Evolutionary conservation across 2,329 filamentous ascomycete genomes (phyloP), one percentile per base, ranked within the genome.

Genomic region (Colletotrichum sp.): DNA sequence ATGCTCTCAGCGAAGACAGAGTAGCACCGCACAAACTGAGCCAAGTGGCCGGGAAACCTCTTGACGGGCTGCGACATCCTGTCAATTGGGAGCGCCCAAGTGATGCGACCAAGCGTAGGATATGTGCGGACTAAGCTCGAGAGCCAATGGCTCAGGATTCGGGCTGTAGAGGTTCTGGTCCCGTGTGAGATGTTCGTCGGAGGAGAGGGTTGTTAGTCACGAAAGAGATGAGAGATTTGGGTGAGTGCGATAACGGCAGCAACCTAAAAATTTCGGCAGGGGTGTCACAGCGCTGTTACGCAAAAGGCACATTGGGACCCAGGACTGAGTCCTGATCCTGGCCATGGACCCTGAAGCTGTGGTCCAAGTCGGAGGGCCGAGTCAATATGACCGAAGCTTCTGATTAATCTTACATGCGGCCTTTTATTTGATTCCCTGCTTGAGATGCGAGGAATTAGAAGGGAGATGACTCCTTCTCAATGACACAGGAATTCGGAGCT

Each of bases 1-100:
- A 98, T 88, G 39, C 89, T 87, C 79, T 89, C 88, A 68, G 89
- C 86, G 4, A 91, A 90, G 21, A 91, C 92, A 65, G 92, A 91
- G 81, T 94, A 94, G 78, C 83, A 82, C 74, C 91, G 89, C 32
- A 84, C 79, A 48, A 78, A 75, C 68, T 71, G 73, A 48, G 77
- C 70, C 74, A 78, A 52, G 28, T 77, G 76, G 57, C 71, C 60
- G 21, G 77, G 77, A 59, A 78, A 48, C 55, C 60, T 76, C 68
- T 69, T 77, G 63, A 77, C 68, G 14, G 77, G 76, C 43, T 74
- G 72, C 60, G 75, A 61, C 77, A 78, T 78, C 39, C 32, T 70
- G 48, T 55, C 57, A 68, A 73, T 55, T 68, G 70, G 63, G 55
- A 21, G 52, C 13, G 24, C n/a, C 43, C 43, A 34, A 36, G 18